A percentile compares a stretch with the other conserved stretches of the same genome.
Evolutionary conservation across 768 basidiomycete species (phyloP).

Genomic region (Auricularia sp.): DNA sequence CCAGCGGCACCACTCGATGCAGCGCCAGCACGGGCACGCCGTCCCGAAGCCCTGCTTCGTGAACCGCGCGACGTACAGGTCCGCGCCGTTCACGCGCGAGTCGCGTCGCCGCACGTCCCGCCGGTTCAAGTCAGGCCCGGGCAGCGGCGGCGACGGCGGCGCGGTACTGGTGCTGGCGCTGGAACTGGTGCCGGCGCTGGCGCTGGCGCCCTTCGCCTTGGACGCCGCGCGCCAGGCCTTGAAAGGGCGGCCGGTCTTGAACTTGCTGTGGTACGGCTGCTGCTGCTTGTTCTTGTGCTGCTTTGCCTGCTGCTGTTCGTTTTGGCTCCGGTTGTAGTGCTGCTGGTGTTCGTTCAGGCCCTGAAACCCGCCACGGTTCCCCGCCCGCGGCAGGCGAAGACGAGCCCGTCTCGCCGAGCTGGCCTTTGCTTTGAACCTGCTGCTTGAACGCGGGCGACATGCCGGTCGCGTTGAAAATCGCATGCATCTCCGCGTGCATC

Average conservation of each 20-base stretch:
- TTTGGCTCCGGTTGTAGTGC: not conserved
- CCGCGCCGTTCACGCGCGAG: conserved; percentile 38
- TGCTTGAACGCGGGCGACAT: conserved; percentile 42
- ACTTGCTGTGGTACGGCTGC: not conserved
- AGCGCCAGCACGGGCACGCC: conserved; percentile 46
- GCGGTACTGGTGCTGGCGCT: not conserved
- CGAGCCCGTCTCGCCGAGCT: conserved; percentile 2
- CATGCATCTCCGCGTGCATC: conserved; percentile 54
- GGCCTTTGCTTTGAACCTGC: conserved; percentile 34
- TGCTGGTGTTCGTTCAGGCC: conserved; percentile 4
- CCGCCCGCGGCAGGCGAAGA: not conserved
- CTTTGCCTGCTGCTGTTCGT: not conserved
- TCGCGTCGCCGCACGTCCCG: conserved; percentile 29
- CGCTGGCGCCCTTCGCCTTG: not conserved
- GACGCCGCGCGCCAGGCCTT: not conserved
- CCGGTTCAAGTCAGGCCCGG: conserved; percentile 9
- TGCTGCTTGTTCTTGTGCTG: too few relatives aligned
- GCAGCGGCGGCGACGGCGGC: not conserved
- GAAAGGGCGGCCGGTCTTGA: not conserved
- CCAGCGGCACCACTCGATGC: conserved; percentile 47
- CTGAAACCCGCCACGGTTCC: conserved; percentile 3
- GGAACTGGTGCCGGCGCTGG: not conserved
- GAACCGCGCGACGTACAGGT: conserved; percentile 43
- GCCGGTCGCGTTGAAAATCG: conserved; percentile 41
- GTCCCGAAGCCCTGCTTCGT: conserved; percentile 40